phyloP scores from a whole-genome alignment of 371 early-diverging fungal genomes.

The Catenaria anguillulae region DNA sequence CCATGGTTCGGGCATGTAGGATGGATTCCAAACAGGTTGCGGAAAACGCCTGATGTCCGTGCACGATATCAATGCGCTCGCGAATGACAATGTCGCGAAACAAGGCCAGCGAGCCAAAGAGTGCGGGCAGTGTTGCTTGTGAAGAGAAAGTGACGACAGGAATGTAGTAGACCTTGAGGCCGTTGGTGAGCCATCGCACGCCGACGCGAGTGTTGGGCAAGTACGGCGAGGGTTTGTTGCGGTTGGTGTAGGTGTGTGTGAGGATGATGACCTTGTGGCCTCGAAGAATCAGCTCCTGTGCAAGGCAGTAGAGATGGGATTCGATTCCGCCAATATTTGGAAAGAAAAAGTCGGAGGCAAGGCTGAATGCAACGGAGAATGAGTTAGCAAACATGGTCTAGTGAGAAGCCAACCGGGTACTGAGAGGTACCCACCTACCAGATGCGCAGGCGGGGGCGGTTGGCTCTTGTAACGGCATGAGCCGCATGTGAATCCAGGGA shows the following conservation, averaged over 20 bases:
- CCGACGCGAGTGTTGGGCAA: conserved; percentile 46
- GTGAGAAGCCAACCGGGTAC: too few relatives aligned
- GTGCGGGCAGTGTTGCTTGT: conserved; percentile 84
- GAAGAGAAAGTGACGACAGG: conserved; percentile 72
- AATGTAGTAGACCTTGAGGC: conserved; percentile 95
- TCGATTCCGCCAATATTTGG: conserved; percentile 98
- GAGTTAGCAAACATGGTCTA: too few relatives aligned
- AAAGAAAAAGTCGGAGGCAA: conserved; percentile 90
- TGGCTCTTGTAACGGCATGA: too few relatives aligned
- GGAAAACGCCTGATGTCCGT: conserved; percentile 96
- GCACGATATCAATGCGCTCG: conserved; percentile 89
- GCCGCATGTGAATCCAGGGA: too few relatives aligned
- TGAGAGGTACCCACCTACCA: too few relatives aligned
- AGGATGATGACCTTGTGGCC: conserved; percentile 72
- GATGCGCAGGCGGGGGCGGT: too few relatives aligned
- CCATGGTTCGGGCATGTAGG: conserved; percentile 90
- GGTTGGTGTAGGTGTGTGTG: background rate
- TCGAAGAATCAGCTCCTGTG: conserved; percentile 70
- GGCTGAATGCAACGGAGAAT: too few relatives aligned
- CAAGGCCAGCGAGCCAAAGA: conserved; percentile 81
- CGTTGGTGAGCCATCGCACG: conserved; percentile 78
- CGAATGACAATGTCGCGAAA: conserved; percentile 81
- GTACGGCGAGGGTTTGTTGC: background rate
- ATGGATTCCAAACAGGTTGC: conserved; percentile 90
- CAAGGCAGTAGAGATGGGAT: conserved; percentile 85